A percentile compares a stretch with the other conserved stretches of the same genome.
These are phyloP conservation scores for Allium sativum DNA, from an alignment of 106 monocot species.

Conservation along the genomic window DNA sequence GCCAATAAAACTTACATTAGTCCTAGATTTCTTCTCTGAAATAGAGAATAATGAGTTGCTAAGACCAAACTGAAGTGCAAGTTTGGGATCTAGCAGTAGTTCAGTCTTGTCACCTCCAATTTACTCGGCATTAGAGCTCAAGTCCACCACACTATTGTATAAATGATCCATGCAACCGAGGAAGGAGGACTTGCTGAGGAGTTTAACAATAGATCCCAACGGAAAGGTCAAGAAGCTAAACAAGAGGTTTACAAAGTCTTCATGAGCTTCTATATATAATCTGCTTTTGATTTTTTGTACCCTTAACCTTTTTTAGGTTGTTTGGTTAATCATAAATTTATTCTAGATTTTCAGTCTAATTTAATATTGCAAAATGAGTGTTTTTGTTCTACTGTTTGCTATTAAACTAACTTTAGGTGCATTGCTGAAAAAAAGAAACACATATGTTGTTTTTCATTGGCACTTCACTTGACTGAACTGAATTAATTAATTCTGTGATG, in stretches of 20 bases:
- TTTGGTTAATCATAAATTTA: too few species aligned
- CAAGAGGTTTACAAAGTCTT: slow-evolving; percentile 26
- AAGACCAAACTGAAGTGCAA: background rate
- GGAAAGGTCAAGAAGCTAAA: slow-evolving; percentile 35
- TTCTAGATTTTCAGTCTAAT: too few species aligned
- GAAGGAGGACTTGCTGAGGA: background rate
- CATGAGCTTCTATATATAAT: slow-evolving; percentile 30
- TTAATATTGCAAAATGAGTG: too few species aligned
- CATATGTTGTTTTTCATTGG: too few species aligned
- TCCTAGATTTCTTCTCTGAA: background rate
- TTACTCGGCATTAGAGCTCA: background rate
- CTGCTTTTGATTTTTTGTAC: slow-evolving; percentile 8
- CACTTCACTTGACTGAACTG: too few species aligned
- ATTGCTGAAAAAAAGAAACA: too few species aligned
- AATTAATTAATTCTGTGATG: too few species aligned
- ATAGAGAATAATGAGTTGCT: background rate
- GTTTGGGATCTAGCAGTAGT: background rate
- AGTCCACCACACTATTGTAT: background rate
- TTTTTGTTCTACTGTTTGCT: too few species aligned
- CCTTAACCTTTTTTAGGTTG: too few species aligned
- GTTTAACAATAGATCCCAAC: slow-evolving; percentile 13
- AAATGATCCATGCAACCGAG: background rate
- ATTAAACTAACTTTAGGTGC: too few species aligned
- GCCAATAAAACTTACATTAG: background rate
- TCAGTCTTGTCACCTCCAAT: background rate